A percentile compares a stretch with the other conserved stretches of the same genome.
phyloP scores from a whole-genome alignment of 805 yeast species.

The Cyberlindnera japonica region DNA sequence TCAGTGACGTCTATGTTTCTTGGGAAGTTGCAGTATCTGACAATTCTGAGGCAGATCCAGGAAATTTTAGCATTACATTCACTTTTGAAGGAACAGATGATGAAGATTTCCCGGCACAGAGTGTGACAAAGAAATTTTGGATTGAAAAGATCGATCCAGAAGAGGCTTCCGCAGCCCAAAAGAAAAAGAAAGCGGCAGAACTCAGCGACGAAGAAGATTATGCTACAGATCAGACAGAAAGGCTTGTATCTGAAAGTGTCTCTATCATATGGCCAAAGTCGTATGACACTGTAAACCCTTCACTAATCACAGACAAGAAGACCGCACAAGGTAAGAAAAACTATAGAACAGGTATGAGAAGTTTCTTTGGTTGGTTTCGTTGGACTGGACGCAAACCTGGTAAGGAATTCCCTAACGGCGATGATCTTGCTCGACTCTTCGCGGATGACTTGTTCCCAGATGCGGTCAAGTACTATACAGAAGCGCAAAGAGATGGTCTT shows the following conservation, averaged over 20 bases:
- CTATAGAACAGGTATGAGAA: slow-evolving; percentile 70
- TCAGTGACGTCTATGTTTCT: slow-evolving; percentile 60
- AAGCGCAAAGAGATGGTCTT: slow-evolving; percentile 60
- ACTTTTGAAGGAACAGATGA: slow-evolving; percentile 45
- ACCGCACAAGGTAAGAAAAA: slow-evolving; percentile 54
- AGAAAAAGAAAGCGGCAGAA: slow-evolving; percentile 18
- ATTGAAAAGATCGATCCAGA: slow-evolving; percentile 30
- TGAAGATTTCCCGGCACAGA: slow-evolving; percentile 49
- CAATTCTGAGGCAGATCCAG: slow-evolving; percentile 34
- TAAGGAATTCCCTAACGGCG: slow-evolving; percentile 76
- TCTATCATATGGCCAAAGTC: slow-evolving; percentile 68
- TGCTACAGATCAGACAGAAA: slow-evolving; percentile 46
- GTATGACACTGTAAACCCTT: slow-evolving; percentile 54
- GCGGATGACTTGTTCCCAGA: slow-evolving; percentile 81
- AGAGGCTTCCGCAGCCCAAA: slow-evolving; percentile 7
- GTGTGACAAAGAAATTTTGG: slow-evolving; percentile 56
- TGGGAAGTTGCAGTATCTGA: slow-evolving; percentile 36
- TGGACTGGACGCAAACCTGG: slow-evolving; percentile 82
- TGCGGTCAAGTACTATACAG: slow-evolving; percentile 78
- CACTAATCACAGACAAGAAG: slow-evolving; percentile 40
- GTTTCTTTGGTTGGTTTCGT: slow-evolving; percentile 82
- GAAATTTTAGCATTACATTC: slow-evolving; percentile 60
- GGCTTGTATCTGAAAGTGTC: slow-evolving; percentile 50
- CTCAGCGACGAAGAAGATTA: slow-evolving; percentile 31
- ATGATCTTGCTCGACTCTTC: slow-evolving; percentile 66